Base-by-base conservation (phyloP, 257 asterid species). In the Craterostigma plantagineum region DNA sequence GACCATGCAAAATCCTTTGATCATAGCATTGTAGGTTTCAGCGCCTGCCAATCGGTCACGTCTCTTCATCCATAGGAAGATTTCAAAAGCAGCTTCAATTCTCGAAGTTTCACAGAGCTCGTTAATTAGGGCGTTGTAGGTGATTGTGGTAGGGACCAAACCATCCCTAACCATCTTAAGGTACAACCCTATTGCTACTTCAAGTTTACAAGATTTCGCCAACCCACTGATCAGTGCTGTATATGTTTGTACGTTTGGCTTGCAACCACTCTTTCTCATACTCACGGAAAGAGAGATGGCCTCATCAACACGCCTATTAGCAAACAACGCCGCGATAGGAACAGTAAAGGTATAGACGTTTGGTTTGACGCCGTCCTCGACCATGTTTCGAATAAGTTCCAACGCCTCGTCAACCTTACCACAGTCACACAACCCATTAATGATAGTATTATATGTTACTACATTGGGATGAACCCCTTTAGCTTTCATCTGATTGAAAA, bases 151-250 rank as follows among this genome's bases (percentile, higher is more conserved):
- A 27, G 95, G 97, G 67, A 60, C 64, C 75, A 86, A 62, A 49
- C 92, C 92, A 50, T 44, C 60, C 53, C 61, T 65, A 52, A 53
- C 66, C 97, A 86, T 86, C 65, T 81, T 93, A 48, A 67, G 61
- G 33, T 81, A 86, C 30, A 81, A 58, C 27, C 52, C 57, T 41
- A 67, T 71, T 58, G 95, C 93, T 48, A 39, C 44, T 11, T 65
- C 82, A 56, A 78, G 71, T 51, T 53, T 69, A 39, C 66, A 69
- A 18, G 67, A 63, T 62, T 72, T 68, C 63, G 85, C 78, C 44
- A 71, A 69, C 45, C 97, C 97, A n/a, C 77, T 64, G 55, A 86
- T 53, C 56, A 86, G 93, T 46, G 71, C 90, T 7, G 90, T 54
- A 64, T 75, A 86, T 4, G 97, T 76, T 67, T 66, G 61, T 38